phyloP scores from a whole-genome alignment of 495 filamentous ascomycete genomes.

The Aspergillus affinis region DNA sequence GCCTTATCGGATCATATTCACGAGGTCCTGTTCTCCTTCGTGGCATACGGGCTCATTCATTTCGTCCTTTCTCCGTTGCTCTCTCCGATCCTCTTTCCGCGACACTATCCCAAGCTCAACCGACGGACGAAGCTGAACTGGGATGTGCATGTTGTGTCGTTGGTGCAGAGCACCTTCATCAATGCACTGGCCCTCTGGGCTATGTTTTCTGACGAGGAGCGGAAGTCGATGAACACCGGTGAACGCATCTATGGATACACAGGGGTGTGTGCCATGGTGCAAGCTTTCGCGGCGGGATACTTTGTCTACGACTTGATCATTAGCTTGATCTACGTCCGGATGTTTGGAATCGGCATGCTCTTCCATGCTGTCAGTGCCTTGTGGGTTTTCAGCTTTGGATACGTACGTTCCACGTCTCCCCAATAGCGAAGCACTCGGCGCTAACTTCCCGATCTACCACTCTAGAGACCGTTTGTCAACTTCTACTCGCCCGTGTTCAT shows the following conservation, averaged over 20 bases:
- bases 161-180: conserved; percentile 84
- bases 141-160: conserved; percentile 93
- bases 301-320: conserved; percentile 91
- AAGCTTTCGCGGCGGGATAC: conserved; percentile 86
- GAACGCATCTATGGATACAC: conserved; percentile 92
- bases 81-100: conserved; percentile 68
- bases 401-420: too few species aligned
- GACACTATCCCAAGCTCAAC: conserved; percentile 65
- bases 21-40: conserved; percentile 74
- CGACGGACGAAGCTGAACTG: conserved; percentile 79
- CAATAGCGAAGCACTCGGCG: too few species aligned
- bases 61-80: conserved; percentile 70
- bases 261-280: conserved; percentile 75
- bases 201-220: conserved; percentile 76
- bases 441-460: not conserved
- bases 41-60: conserved; percentile 76
- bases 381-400: conserved; percentile 85
- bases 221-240: conserved; percentile 65
- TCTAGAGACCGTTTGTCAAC: conserved; percentile 76
- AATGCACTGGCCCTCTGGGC: conserved; percentile 76
- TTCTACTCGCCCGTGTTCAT: conserved; percentile 90
- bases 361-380: conserved; percentile 87
- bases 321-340: conserved; percentile 64
- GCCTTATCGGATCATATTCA: conserved; percentile 84
- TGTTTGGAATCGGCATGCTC: conserved; percentile 87